Evolutionary conservation across 345 rosid genomes (phyloP).

Genomic region (Eucalyptus dawsonii): DNA sequence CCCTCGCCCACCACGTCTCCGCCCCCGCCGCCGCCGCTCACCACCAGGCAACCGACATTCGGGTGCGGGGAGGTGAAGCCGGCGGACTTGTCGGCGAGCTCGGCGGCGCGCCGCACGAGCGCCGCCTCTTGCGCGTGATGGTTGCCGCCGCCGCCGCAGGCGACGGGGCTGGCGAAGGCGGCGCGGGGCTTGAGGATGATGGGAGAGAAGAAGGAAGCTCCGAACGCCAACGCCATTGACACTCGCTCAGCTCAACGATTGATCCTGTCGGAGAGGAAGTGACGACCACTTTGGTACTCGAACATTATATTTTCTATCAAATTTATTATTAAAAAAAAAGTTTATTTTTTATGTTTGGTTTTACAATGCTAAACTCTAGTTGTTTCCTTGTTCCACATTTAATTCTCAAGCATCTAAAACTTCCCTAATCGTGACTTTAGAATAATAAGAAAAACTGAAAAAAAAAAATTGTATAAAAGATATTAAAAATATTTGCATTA

Average conservation of each 20-base stretch:
- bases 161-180: not conserved
- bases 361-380: not conserved
- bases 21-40: slow-evolving; percentile 15
- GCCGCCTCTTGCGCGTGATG: slow-evolving; percentile 34
- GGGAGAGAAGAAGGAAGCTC: not conserved
- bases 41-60: slow-evolving; percentile 77
- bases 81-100: slow-evolving; percentile 63
- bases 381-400: not conserved
- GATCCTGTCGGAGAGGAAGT: not conserved
- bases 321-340: not conserved
- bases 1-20: slow-evolving; percentile 75
- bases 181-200: not conserved
- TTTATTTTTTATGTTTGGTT: not conserved
- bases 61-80: slow-evolving; percentile 88
- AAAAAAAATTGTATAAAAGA: not conserved
- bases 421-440: not conserved
- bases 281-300: not conserved
- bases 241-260: not conserved
- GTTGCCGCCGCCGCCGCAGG: not conserved
- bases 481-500: not conserved
- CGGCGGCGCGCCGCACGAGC: slow-evolving; percentile 56
- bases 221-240: not conserved
- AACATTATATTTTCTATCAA: not conserved
- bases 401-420: not conserved
- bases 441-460: not conserved